Evolutionary conservation across 148 eudicot species (phyloP).

Genomic region (Persicaria maculosa): DNA sequence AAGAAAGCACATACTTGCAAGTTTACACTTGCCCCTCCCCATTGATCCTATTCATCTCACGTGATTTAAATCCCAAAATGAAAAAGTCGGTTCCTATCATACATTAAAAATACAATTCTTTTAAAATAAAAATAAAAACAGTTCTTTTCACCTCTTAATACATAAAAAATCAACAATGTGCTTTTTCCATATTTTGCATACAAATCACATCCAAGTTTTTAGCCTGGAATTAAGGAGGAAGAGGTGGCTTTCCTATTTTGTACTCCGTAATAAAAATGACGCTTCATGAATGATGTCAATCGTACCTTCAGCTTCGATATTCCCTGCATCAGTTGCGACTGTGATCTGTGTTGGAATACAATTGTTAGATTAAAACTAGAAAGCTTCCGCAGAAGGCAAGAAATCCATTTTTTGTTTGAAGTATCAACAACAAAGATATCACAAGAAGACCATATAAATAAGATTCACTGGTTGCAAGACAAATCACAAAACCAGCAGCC

Average conservation of each 20-base stretch:
- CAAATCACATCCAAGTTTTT: not conserved
- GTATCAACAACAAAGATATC: not conserved
- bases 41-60: not conserved
- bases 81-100: not conserved
- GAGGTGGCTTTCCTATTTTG: not conserved
- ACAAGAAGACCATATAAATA: not conserved
- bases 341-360: not conserved
- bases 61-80: not conserved
- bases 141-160: not conserved
- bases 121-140: too few relatives aligned
- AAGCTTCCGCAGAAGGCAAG: not conserved
- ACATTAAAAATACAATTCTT: not conserved
- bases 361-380: not conserved
- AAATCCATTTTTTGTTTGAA: not conserved
- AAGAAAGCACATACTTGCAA: not conserved
- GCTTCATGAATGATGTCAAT: not conserved
- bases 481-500: not conserved
- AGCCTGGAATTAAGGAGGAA: not conserved
- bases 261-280: not conserved
- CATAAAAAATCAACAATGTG: not conserved
- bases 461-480: not conserved
- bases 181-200: not conserved
- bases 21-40: not conserved
- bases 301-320: conserved; percentile 3
- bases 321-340: not conserved